Base-by-base conservation (phyloP, 2,329 filamentous ascomycete genomes). In the Lachnellula arida region DNA sequence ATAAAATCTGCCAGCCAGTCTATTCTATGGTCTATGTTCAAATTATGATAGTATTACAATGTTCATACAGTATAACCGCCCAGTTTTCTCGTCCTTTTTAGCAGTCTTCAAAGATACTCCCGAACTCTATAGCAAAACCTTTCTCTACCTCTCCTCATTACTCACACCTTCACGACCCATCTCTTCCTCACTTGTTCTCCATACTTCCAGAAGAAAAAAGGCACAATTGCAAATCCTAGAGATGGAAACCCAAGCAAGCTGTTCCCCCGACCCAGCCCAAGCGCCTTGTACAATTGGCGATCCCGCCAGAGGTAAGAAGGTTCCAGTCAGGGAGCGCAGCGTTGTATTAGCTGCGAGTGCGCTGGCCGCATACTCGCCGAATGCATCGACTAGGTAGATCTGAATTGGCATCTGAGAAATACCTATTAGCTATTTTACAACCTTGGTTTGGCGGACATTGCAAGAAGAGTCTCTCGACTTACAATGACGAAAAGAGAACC, bases 281-380 rank as follows among this genome's bases (percentile, higher is more conserved):
- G 51, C 2, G 60, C 53, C 9, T 63, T 25, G 51, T 67, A 72
- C 60, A 71, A 71, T 65, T 4, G 58, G 53, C 1, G 34, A 39
- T 3, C 51, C 58, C 32, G 66, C 68, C 4, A 71, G 51, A 8
- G 68, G 68, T 50, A 57, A 66, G 61, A 67, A 61, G 5, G 65
- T 64, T 14, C 66, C 70, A 9, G 63, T 54, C 19, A 62, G 59
- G 15, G 57, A 63, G 12, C 70, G 54, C 11, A 68, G 28, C 34
- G 71, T 66, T 11, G 67, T 69, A 55, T 72, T 71, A 14, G 65
- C 71, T 3, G 69, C 70, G 11, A 71, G 60, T 17, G 68, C 64
- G 12, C 62, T 65, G 25, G 67, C 69, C 6, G 72, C 72, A 51
- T 70, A 68, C 32, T 63, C 58, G 4, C 59, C 61, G 58, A 72